Evolutionary conservation across 305 asterid species (phyloP), one percentile per base, ranked within the genome.

Genomic region (Caryopteris hybrid): DNA sequence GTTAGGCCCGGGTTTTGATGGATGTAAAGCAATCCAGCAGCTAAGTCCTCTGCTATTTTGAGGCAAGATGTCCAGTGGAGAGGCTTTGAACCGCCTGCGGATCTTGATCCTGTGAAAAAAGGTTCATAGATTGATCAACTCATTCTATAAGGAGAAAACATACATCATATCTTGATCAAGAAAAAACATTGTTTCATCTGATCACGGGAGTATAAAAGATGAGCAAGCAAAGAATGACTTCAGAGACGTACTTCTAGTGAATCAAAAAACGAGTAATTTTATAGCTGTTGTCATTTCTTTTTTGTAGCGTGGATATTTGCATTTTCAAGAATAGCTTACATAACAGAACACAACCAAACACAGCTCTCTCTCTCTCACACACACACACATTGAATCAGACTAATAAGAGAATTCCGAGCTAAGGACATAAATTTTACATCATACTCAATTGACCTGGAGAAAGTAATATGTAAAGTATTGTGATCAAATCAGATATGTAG

Each of bases 41-140:
- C 99, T 56, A 94, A 80, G 66, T 94, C 99, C 77, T 94, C 98
- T 0, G 97, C 97, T 64, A 91, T 94, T 75, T 94, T 94, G 12
- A 94, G 87, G 72, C 99, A 91, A 21, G 99, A 94, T 72, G 99
- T 94, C 99, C 99, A 94, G 50, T 94, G 99, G 39, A 94, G 99
- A 42, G 99, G 97, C 79, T 94, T 94, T 22, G 98, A 92, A 69
- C 95, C 97, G 47, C 96, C 96, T 51, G 95, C 76, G 16, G 93
- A 80, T 71, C 92, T 84, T 59, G 99, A 78, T 64, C 99, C 99
- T 94, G 94, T 66, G 21, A 29, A 38, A 25, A 13, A 13, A 27
- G 33, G n/a, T n/a, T 42, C 25, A 23, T 0, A 8, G 6, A 1
- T 31, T 10, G 5, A 51, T 21, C 23, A 2, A 25, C 10, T 53